These are phyloP conservation scores for Filobasidium wieringae DNA, from an alignment of 768 basidiomycete genomes.

Conservation along the genomic window DNA sequence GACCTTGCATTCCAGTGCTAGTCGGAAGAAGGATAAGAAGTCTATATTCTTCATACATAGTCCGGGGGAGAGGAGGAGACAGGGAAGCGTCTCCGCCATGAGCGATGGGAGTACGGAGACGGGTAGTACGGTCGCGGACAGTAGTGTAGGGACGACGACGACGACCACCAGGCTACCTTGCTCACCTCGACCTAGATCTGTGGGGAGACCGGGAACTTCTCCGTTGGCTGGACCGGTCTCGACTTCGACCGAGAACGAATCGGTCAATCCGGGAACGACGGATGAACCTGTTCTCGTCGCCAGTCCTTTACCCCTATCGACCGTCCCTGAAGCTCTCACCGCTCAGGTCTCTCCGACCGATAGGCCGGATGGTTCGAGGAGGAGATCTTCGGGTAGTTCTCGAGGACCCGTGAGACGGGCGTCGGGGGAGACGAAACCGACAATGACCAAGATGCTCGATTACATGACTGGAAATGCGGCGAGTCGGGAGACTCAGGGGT, in stretches of 20 bases:
- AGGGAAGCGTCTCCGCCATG: slow-evolving; percentile 7
- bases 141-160: slow-evolving; percentile 8
- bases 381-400: no score
- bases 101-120: slow-evolving; percentile 10
- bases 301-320: no score
- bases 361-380: no score
- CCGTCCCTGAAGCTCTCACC: no score
- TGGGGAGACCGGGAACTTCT: background rate
- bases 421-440: slow-evolving; percentile 29
- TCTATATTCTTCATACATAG: slow-evolving; percentile 37
- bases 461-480: slow-evolving; percentile 23
- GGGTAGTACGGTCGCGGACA: background rate
- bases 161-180: background rate
- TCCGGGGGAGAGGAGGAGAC: slow-evolving; percentile 6
- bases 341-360: no score
- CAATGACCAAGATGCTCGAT: slow-evolving; percentile 38
- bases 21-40: slow-evolving; percentile 19
- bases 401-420: slow-evolving; percentile 12
- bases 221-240: background rate
- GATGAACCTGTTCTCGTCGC: no score
- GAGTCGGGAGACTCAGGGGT: slow-evolving; percentile 34
- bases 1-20: background rate
- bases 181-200: background rate
- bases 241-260: no score
- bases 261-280: no score